Evolutionary conservation across 768 basidiomycete species (phyloP), one percentile per base, ranked within the genome.

Genomic region (Arthromyces matolae): DNA sequence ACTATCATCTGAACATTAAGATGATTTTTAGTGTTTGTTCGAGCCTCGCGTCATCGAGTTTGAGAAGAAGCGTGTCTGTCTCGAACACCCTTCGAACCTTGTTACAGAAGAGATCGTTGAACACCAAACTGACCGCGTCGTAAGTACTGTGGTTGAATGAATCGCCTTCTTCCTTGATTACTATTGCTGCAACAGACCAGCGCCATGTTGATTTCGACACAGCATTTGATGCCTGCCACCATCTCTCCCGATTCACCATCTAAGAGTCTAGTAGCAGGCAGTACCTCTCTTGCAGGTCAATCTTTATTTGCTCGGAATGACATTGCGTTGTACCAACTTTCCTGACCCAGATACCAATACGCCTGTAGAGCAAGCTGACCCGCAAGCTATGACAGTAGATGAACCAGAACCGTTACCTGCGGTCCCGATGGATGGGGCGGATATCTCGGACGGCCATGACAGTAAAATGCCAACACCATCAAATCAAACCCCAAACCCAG

Each of bases 31-130:
- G 93, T 87, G 88, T 59, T 71, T 97, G 25, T 98, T 98, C 55
- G 93, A 96, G 54, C 93, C 96, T 12, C 84, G 91, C 16, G 81
- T 94, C 31, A 84, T 99, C 48, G 88, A 96, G 52, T 96, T 94
- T 58, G 85, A 91, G 23, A 75, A 77, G 54, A 93, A 93, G 64
- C 73, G 79, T 20, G 65, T 71, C 14, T 76, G 77, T 9, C 60
- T 77, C 47, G 70, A 64, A 19, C 66, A 76, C 27, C 66, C 73
- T 27, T 73, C 71, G 40, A 66, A 75, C 9, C 78, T 84, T 51
- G 78, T 89, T 22, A 83, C 86, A 4, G 89, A 93, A 47, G 89
- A 91, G 54, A 84, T 89, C 31, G 71, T 84, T 19, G 76, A 77
- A 29, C 78, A 76, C 55, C 70, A 72, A 33, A 64, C 60, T 10